Evolutionary conservation across 108 stramenopile species (phyloP).

Genomic region (Cyclotella atomus): DNA sequence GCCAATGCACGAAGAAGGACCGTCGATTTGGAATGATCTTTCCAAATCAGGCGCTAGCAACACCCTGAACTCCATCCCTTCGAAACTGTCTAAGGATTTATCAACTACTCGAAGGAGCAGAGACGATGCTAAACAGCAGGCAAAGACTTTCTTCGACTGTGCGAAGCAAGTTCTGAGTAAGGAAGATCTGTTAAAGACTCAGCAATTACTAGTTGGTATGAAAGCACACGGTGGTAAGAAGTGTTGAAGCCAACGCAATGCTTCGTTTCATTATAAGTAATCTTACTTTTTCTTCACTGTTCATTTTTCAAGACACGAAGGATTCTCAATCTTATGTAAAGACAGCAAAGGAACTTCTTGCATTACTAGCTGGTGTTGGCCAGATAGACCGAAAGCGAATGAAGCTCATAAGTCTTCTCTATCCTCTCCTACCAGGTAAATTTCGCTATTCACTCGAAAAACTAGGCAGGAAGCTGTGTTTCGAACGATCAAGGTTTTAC

Average conservation of each 20-base stretch:
- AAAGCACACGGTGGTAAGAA: constrained; percentile 53
- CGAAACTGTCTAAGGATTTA: background rate
- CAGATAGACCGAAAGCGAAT: constrained; percentile 30
- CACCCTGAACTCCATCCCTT: background rate
- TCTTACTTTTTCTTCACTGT: background rate
- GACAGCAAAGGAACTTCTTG: constrained; percentile 39
- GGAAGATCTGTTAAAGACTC: constrained; percentile 61
- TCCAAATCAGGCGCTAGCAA: constrained; percentile 32
- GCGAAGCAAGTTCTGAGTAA: constrained; percentile 32
- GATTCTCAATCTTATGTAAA: constrained; percentile 27
- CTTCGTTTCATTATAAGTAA: background rate
- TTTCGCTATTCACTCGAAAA: constrained; percentile 51
- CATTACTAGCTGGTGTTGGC: constrained; percentile 16
- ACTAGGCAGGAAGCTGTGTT: constrained; percentile 46
- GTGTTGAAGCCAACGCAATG: background rate
- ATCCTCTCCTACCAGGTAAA: constrained; percentile 64
- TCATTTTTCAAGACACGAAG: constrained; percentile 9
- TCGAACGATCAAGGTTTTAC: constrained; percentile 51
- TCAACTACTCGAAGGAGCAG: constrained; percentile 16
- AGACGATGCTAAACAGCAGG: constrained; percentile 33
- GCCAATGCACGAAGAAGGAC: background rate
- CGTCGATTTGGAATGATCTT: constrained; percentile 9
- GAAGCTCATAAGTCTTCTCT: constrained; percentile 56
- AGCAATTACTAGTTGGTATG: constrained; percentile 68
- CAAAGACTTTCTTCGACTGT: constrained; percentile 53